phyloP scores from a whole-genome alignment of 768 basidiomycete species.

The Tremella mesenterica region DNA sequence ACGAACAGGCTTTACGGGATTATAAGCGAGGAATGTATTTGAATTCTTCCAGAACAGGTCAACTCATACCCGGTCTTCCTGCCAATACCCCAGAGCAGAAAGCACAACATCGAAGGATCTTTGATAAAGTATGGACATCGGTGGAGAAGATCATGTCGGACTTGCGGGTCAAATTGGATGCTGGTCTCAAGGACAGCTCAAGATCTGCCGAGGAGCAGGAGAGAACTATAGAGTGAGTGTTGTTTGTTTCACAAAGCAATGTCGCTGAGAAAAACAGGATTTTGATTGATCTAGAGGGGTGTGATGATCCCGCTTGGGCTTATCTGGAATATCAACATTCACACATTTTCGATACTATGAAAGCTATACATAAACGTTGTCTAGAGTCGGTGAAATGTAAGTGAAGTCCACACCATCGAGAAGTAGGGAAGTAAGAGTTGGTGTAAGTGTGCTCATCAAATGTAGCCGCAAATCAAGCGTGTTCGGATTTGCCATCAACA shows the following conservation, averaged over 20 bases:
- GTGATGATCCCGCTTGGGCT: conserved; percentile 88
- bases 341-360: conserved; percentile 72
- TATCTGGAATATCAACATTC: conserved; percentile 91
- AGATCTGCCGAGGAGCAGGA: conserved; percentile 87
- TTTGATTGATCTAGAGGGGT: conserved; percentile 70
- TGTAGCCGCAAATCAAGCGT: conserved; percentile 50
- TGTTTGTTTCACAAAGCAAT: not conserved
- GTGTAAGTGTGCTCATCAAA: not conserved
- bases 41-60: conserved; percentile 78
- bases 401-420: conserved; percentile 24
- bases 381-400: conserved; percentile 51
- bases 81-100: conserved; percentile 53
- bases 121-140: conserved; percentile 91
- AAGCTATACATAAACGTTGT: conserved; percentile 53
- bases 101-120: conserved; percentile 79
- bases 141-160: conserved; percentile 92
- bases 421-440: too few relatives aligned
- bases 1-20: conserved; percentile 84
- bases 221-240: conserved; percentile 85
- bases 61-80: conserved; percentile 57
- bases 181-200: conserved; percentile 69
- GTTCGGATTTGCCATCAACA: conserved; percentile 22
- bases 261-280: conserved; percentile 52
- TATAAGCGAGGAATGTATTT: conserved; percentile 95
- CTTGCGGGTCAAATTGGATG: conserved; percentile 67